Base-by-base conservation (phyloP, 106 monocot genomes). In the Dendrobium huoshanense region DNA sequence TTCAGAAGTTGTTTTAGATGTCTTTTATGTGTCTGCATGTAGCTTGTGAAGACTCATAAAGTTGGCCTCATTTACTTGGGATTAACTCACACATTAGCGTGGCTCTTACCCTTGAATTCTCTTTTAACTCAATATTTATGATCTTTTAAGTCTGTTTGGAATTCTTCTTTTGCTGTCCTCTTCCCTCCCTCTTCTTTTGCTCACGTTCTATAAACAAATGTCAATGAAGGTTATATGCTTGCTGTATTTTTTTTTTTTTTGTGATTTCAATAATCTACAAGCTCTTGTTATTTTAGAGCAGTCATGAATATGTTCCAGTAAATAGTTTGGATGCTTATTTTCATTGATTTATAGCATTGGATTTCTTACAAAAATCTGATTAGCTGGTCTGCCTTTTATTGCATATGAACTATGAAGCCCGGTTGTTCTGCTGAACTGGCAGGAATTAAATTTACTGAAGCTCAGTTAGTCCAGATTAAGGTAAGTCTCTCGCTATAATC, bases 351-450 rank as follows among this genome's bases (percentile, higher is more conserved):
- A 9, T 78, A 17, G 56, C 33, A 17, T 40, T 40, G 4, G 59
- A 58, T 55, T 29, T 10, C 7, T 48, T 15, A 41, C 20, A 22
- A 49, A 43, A 76, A 22, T 76, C 74, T 76, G 19, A 76, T 48
- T 76, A 48, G 74, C 15, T 56, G 2, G 6, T 78, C 40, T 74
- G 3, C 0, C 10, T 56, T 80, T 82, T 55, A 22, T 81, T 82
- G 76, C 76, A 79, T 79, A 76, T 84, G 78, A 80, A 99, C 95
- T 79, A 76, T 84, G 78, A 80, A 99, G 98, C 98, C 98, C 41
- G 98, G 95, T 5, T 99, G 98, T 81, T 99, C 98, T 49, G 87
- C 82, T 73, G 89, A 95, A 81, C 82, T 99, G 78, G 78, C 89
- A 77, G 89, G 85, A 77, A 84, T 87, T 84, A 91, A 92, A 78